A percentile compares a stretch with the other conserved stretches of the same genome.
These are phyloP conservation scores for Lizonia empirigonia DNA, from an alignment of 2,329 filamentous ascomycete species.

Conservation along the genomic window DNA sequence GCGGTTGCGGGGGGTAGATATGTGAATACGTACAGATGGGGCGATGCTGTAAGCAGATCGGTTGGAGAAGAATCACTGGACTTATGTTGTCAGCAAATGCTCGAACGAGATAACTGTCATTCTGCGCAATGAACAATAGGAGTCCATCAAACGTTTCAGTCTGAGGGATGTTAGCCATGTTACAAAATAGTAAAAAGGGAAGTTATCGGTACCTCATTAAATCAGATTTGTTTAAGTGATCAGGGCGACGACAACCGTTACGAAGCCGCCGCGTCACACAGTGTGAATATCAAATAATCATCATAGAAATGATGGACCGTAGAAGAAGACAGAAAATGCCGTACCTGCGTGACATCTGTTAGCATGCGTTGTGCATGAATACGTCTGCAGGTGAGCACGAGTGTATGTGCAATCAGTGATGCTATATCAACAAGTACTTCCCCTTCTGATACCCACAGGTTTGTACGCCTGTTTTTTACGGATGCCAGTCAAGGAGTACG, in stretches of 20 bases:
- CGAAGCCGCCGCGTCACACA: constrained; percentile 64
- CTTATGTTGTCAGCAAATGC: constrained; percentile 30
- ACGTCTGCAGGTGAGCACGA: constrained; percentile 9
- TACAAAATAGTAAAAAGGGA: constrained; percentile 22
- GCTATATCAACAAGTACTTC: constrained; percentile 71
- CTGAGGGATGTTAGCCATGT: constrained; percentile 36
- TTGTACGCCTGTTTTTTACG: constrained; percentile 66
- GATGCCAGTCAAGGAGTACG: constrained; percentile 58
- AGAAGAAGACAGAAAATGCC: constrained; percentile 36
- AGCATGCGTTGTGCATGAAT: constrained; percentile 17
- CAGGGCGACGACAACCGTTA: constrained; percentile 59
- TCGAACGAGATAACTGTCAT: constrained; percentile 17
- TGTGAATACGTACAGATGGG: constrained; percentile 22
- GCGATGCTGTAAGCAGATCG: not conserved
- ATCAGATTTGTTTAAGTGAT: constrained; percentile 72
- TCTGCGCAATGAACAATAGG: constrained; percentile 16
- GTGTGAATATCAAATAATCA: constrained; percentile 71
- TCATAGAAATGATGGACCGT: constrained; percentile 60
- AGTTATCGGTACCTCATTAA: constrained; percentile 63
- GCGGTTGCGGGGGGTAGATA: not conserved
- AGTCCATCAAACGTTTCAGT: constrained; percentile 48
- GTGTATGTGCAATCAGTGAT: constrained; percentile 61
- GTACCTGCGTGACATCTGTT: constrained; percentile 41
- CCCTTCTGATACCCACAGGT: constrained; percentile 61
- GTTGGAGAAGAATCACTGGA: constrained; percentile 11